phyloP scores from a whole-genome alignment of 2,329 filamentous ascomycete species.

The Plenodomus tracheiphilus region DNA sequence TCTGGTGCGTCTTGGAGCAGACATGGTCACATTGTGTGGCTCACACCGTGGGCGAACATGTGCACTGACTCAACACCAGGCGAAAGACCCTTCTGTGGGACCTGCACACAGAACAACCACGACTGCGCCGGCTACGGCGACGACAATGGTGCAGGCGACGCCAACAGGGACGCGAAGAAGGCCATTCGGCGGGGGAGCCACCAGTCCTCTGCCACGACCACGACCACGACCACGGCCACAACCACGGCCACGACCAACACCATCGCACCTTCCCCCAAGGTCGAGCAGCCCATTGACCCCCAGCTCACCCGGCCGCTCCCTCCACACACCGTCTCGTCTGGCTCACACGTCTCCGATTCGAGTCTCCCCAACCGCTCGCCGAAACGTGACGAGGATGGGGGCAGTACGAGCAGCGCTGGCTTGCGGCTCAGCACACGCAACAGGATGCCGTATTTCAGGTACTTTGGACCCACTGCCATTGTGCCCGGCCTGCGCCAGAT shows the following conservation, averaged over 20 bases:
- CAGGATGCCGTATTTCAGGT: conserved; percentile 84
- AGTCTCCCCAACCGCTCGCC: conserved; percentile 16
- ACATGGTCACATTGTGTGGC: conserved; percentile 1
- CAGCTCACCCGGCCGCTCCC: conserved; percentile 31
- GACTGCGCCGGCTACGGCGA: conserved; percentile 53
- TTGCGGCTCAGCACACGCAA: conserved; percentile 57
- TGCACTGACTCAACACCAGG: conserved; percentile 21
- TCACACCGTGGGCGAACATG: not conserved
- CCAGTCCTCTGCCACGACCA: not conserved
- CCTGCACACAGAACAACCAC: conserved; percentile 53
- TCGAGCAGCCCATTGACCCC: conserved; percentile 27
- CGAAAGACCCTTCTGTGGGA: conserved; percentile 50
- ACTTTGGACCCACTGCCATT: conserved; percentile 89
- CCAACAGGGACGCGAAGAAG: conserved; percentile 27
- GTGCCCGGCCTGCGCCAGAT: conserved; percentile 92
- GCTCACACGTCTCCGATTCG: conserved; percentile 29
- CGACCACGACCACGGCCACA: not conserved
- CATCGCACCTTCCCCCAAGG: conserved; percentile 12
- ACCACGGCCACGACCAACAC: conserved; percentile 1
- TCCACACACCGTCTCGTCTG: conserved; percentile 20
- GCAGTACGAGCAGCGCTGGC: conserved; percentile 12
- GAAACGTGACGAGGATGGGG: conserved; percentile 20
- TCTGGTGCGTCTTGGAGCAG: conserved; percentile 34
- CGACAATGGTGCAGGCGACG: conserved; percentile 30
- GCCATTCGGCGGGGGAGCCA: conserved; percentile 19